Conservation (phyloP, 345 rosid genomes). For the Reutealis trisperma region DNA sequence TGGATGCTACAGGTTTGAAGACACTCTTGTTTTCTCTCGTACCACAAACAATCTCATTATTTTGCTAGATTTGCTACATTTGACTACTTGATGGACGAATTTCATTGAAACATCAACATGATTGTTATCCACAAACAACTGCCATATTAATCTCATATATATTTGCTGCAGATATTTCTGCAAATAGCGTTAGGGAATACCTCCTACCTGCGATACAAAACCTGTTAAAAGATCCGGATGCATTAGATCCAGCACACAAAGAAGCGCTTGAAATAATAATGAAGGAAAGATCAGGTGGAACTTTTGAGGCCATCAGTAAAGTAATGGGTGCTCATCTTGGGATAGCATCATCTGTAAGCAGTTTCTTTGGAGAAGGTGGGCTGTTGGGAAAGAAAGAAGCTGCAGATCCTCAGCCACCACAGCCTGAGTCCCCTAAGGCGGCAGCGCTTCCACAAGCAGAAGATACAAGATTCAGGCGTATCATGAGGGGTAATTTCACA, state of each 20-base stretch:
- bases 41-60: background rate
- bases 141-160: background rate
- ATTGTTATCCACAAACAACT: background rate
- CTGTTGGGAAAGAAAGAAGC: slow-evolving; percentile 77
- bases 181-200: slow-evolving; percentile 66
- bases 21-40: background rate
- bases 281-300: slow-evolving; percentile 89
- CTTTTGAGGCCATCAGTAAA: slow-evolving; percentile 76
- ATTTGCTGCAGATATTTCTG: slow-evolving; percentile 63
- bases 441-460: slow-evolving; percentile 43
- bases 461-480: slow-evolving; percentile 89
- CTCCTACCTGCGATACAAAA: slow-evolving; percentile 81
- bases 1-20: slow-evolving; percentile 85
- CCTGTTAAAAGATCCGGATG: slow-evolving; percentile 77
- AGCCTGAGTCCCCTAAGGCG: slow-evolving; percentile 55
- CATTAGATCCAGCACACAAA: slow-evolving; percentile 93
- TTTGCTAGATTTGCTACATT: background rate
- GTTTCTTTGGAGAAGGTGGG: slow-evolving; percentile 88
- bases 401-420: slow-evolving; percentile 29
- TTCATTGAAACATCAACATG: background rate
- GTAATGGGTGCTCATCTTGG: slow-evolving; percentile 98
- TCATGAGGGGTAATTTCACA: slow-evolving; percentile 86
- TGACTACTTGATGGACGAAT: background rate
- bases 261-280: slow-evolving; percentile 91
- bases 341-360: slow-evolving; percentile 79